Conservation (phyloP, 352 stramenopile species). For the Phytophthora rubi region DNA sequence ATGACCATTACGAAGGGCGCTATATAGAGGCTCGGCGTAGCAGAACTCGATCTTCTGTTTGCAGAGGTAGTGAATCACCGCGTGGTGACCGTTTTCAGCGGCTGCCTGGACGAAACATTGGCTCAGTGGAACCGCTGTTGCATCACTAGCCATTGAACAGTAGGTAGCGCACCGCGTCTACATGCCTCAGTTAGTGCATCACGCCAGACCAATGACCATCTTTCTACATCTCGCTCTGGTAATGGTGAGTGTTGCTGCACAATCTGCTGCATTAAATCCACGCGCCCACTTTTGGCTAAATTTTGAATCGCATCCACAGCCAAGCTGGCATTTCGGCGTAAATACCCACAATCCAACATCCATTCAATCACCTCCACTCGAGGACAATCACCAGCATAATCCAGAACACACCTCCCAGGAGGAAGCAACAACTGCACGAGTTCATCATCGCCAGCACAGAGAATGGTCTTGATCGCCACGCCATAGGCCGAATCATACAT, state of each 20-base stretch:
- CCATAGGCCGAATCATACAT: too few relatives aligned
- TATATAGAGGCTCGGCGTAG: too few relatives aligned
- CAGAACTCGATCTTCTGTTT: too few relatives aligned
- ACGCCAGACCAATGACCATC: not conserved
- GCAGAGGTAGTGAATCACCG: too few relatives aligned
- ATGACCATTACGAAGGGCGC: too few relatives aligned
- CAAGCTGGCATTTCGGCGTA: not conserved
- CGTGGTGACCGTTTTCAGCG: too few relatives aligned
- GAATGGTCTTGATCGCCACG: too few relatives aligned
- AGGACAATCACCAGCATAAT: not conserved
- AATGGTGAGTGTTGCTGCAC: constrained; percentile 1
- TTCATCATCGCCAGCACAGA: too few relatives aligned
- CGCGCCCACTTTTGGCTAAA: not conserved
- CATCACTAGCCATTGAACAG: constrained; percentile 10
- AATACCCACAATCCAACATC: constrained; percentile 20
- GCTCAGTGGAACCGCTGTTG: too few relatives aligned
- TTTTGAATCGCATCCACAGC: constrained; percentile 7
- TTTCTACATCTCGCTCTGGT: not conserved
- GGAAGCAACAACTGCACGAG: too few relatives aligned
- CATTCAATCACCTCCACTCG: constrained; percentile 12
- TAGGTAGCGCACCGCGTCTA: not conserved
- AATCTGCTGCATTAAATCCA: constrained; percentile 25
- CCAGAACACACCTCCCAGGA: constrained; percentile 1
- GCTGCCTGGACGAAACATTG: not conserved
- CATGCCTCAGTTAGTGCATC: constrained; percentile 1